Percentiles rank a stretch among this genome's conserved stretches.
Conservation (phyloP, 768 basidiomycete species). For the Lentinula raphanica region DNA sequence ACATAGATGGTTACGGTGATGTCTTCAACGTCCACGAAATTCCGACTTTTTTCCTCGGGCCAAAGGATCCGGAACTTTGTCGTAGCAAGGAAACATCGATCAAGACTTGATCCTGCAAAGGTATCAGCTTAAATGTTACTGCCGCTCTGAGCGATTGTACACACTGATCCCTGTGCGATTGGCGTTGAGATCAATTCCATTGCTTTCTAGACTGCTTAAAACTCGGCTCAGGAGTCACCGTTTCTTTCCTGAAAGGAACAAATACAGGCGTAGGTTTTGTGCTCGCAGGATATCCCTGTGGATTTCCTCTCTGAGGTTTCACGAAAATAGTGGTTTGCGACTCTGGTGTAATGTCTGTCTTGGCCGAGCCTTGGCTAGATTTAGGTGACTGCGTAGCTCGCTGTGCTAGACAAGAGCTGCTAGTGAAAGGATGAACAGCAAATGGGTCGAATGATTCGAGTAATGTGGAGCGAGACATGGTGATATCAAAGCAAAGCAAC, state of each 20-base stretch:
- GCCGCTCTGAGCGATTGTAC: neutral
- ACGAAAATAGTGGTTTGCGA: neutral
- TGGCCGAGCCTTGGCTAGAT: neutral
- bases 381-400: neutral
- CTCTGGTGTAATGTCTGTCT: neutral
- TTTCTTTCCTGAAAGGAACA: conserved; percentile 45
- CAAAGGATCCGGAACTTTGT: neutral
- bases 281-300: conserved; percentile 13
- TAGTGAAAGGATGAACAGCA: conserved; percentile 52
- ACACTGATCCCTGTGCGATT: neutral
- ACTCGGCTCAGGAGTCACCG: conserved; percentile 53
- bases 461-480: conserved; percentile 28
- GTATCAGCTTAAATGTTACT: neutral
- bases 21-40: conserved; percentile 2
- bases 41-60: neutral
- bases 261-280: conserved; percentile 34
- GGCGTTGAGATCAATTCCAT: neutral
- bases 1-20: neutral
- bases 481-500: neutral
- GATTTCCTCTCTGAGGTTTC: conserved; percentile 11
- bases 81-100: neutral
- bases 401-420: neutral
- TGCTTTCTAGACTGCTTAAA: conserved; percentile 28
- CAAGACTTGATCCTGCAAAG: too few species aligned
- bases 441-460: conserved; percentile 53